Conservation (phyloP, 495 filamentous ascomycete genomes). For the Hypoxylon fragiforme region DNA sequence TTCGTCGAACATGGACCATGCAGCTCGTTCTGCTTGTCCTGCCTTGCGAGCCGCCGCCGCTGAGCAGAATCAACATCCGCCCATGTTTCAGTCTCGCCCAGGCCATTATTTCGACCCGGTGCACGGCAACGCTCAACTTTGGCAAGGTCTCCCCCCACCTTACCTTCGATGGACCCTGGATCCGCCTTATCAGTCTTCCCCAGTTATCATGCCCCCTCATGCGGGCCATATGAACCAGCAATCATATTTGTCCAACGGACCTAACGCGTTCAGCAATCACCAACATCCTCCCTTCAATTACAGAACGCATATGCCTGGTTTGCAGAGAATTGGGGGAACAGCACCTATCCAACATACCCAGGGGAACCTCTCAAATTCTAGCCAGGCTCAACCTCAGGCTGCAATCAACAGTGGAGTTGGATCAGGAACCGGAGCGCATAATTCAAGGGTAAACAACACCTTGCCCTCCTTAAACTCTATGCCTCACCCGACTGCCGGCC, state of each 20-base stretch:
- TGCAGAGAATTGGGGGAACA: slow-evolving; percentile 30
- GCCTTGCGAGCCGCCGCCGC: slow-evolving; percentile 24
- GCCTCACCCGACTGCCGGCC: slow-evolving; percentile 6
- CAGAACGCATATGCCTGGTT: slow-evolving; percentile 18
- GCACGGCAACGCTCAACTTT: slow-evolving; percentile 12
- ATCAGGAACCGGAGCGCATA: not conserved
- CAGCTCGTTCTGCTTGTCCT: slow-evolving; percentile 33
- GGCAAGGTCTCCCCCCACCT: slow-evolving; percentile 20
- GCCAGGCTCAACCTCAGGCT: not conserved
- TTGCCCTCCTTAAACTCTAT: slow-evolving; percentile 24
- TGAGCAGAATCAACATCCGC: slow-evolving; percentile 26
- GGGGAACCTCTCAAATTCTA: slow-evolving; percentile 10
- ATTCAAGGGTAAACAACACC: slow-evolving; percentile 10
- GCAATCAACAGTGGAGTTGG: slow-evolving; percentile 7
- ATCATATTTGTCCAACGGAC: slow-evolving; percentile 6
- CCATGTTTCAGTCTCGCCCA: slow-evolving; percentile 15
- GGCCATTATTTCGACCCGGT: slow-evolving; percentile 22
- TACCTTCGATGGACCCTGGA: slow-evolving; percentile 17
- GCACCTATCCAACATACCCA: slow-evolving; percentile 31
- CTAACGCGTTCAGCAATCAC: slow-evolving; percentile 12
- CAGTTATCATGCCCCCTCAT: slow-evolving; percentile 5
- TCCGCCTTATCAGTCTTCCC: slow-evolving; percentile 4
- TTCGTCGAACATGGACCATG: slow-evolving; percentile 14
- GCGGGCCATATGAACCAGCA: slow-evolving; percentile 21
- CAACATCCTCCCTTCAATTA: slow-evolving; percentile 1